Conservation (phyloP, 208 protist genomes). For the Wallacemonas sp. region DNA sequence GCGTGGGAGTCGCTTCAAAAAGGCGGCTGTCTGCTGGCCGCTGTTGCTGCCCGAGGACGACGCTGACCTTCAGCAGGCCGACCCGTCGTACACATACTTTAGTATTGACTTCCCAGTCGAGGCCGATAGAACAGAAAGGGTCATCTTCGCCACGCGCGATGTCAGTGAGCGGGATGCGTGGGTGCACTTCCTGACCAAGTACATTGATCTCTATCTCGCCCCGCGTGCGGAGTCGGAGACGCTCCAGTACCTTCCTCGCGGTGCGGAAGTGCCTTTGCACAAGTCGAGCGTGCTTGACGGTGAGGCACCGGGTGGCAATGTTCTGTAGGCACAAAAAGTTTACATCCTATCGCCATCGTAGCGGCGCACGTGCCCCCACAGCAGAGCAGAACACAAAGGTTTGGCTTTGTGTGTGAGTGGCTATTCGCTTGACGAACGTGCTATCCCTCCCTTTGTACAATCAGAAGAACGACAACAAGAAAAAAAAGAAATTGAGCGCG, state of each 20-base stretch:
- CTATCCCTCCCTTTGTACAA: no score
- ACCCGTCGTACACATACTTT: conserved; percentile 46
- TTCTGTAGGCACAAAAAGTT: conserved; percentile 22
- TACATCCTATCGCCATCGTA: no score
- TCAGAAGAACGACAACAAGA: no score
- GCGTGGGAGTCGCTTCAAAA: conserved; percentile 67
- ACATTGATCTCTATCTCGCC: conserved; percentile 65
- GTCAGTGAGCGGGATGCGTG: conserved; percentile 49
- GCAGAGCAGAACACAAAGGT: no score
- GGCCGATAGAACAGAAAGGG: conserved; percentile 21
- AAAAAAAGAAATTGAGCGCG: no score
- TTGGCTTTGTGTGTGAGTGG: no score
- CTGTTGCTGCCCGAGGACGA: conserved; percentile 61
- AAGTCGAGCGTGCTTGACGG: conserved; percentile 56
- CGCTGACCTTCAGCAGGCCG: conserved; percentile 28
- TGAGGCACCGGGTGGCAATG: conserved; percentile 53
- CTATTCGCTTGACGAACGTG: no score
- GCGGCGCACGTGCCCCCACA: no score
- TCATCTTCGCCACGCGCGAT: conserved; percentile 42
- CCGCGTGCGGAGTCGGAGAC: conserved; percentile 54
- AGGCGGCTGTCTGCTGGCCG: conserved; percentile 68
- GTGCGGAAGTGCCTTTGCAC: conserved; percentile 37
- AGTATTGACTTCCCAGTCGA: conserved; percentile 53
- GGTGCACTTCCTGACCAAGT: conserved; percentile 65
- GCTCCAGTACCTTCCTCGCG: conserved; percentile 38